Base-by-base conservation (phyloP, 257 asterid species). In the Penstemon davidsonii region DNA sequence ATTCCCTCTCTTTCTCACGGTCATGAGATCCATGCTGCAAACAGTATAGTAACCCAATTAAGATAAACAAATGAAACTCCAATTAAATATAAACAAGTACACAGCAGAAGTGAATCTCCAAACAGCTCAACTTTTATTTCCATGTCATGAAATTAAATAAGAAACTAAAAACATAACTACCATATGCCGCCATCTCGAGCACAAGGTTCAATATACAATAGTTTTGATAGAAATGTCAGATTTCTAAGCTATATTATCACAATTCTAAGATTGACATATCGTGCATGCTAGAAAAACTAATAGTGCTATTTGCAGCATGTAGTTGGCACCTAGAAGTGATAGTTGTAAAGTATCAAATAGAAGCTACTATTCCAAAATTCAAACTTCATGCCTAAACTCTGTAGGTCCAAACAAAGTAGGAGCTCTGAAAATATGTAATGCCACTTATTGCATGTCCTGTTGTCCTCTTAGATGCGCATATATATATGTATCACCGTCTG, bases 11-110 rank as follows among this genome's bases (percentile, higher is more conserved):
- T 73, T 71, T 84, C 53, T 67, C 85, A 49, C 73, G 74, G 45
- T 84, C 93, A 50, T 76, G 86, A 49, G 84, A 75, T 64, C 76
- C 83, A 75, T 78, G 79, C 96, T 86, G 79, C 80, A 72, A 33
- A 55, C 36, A 25, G 19, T 13, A 15, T 18, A 60, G n/a, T 39
- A 5, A 56, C 55, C 9, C 44, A 37, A 63, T 46, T 53, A 55
- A 1, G 33, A 76, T n/a, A 50, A 19, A 61, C 15, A 76, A 51
- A 64, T 5, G 50, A 25, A 58, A 58, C 45, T 33, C 55, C 13
- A 61, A 49, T 8, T 13, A 3, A 64, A 13, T 8, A 19, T 38
- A 59, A 65, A 44, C 54, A 42, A 5, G 49, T 1, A 60, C 15
- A 61, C 40, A 40, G 50, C 11, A 51, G 42, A n/a, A 50, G 11